These are phyloP conservation scores for Pseudogymnoascus sp. DNA, from an alignment of 2,329 filamentous ascomycete genomes.

Conservation along the genomic window DNA sequence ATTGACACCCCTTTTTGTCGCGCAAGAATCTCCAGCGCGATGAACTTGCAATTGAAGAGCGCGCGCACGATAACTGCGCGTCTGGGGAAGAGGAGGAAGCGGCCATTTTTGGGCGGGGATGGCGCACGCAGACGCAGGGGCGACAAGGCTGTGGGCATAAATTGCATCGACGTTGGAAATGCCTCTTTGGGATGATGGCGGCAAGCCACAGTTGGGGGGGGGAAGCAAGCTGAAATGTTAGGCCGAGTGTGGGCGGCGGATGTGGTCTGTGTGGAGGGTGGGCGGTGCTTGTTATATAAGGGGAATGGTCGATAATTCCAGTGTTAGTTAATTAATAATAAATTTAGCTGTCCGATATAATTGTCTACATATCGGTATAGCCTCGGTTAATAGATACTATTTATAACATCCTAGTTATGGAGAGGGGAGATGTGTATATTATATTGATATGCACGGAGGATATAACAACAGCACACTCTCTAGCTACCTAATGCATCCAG, in stretches of 20 bases:
- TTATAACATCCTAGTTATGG: neutral
- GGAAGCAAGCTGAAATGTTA: neutral
- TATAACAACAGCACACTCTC: neutral
- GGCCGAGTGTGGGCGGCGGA: neutral
- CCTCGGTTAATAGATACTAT: neutral
- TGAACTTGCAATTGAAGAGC: neutral
- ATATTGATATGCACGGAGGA: neutral
- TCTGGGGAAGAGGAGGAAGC: neutral
- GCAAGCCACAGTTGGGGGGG: neutral
- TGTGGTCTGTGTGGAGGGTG: neutral
- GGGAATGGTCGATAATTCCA: too few relatives aligned
- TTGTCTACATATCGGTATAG: neutral
- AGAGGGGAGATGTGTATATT: neutral
- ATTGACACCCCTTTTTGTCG: neutral
- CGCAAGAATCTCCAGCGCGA: neutral
- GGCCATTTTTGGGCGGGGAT: neutral
- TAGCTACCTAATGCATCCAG: neutral
- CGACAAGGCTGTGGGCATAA: neutral
- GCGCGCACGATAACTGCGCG: neutral
- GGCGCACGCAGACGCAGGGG: neutral
- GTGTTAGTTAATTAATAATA: too few relatives aligned
- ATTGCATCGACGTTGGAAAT: neutral
- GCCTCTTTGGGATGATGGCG: neutral
- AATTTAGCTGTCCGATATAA: neutral
- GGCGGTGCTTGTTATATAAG: too few relatives aligned